Percentiles rank a stretch among this genome's conserved stretches.
Conservation (phyloP, 2,329 filamentous ascomycete species). For the Aspergillus japonicus region DNA sequence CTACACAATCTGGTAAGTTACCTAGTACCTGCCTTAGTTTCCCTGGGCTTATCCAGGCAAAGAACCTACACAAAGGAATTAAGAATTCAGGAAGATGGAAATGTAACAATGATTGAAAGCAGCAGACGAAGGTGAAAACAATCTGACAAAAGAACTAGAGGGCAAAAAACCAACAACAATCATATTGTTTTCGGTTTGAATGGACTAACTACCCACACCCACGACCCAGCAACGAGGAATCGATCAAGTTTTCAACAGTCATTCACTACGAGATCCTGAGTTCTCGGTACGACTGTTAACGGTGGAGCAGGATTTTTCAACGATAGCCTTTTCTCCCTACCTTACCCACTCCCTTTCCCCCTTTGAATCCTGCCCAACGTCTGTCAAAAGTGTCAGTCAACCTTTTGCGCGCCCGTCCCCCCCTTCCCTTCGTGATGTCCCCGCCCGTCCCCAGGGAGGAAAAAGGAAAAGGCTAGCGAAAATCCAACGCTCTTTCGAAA, state of each 20-base stretch:
- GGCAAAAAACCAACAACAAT: neutral
- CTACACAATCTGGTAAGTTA: neutral
- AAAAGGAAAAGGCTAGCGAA: neutral
- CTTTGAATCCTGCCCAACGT: neutral
- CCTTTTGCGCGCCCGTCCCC: neutral
- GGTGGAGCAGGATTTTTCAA: neutral
- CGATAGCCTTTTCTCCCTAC: neutral
- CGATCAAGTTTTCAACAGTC: too few relatives aligned
- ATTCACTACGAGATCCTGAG: neutral
- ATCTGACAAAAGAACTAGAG: too few relatives aligned
- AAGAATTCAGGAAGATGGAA: too few relatives aligned
- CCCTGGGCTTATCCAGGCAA: neutral
- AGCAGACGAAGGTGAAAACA: neutral
- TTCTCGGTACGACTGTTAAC: neutral
- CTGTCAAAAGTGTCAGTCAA: slow-evolving; percentile 4
- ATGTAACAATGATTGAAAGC: too few relatives aligned
- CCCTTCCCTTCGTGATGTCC: neutral
- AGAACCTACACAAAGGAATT: neutral
- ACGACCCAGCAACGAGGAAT: too few relatives aligned
- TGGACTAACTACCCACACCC: neutral
- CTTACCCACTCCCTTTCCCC: neutral
- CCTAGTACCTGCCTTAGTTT: neutral
- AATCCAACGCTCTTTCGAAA: neutral
- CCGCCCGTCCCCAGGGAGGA: neutral
- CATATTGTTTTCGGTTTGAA: neutral